Evolutionary conservation across 1,139 yeast species (phyloP), one percentile per base, ranked within the genome.

Genomic region (Sugiyamaella xylanicola): DNA sequence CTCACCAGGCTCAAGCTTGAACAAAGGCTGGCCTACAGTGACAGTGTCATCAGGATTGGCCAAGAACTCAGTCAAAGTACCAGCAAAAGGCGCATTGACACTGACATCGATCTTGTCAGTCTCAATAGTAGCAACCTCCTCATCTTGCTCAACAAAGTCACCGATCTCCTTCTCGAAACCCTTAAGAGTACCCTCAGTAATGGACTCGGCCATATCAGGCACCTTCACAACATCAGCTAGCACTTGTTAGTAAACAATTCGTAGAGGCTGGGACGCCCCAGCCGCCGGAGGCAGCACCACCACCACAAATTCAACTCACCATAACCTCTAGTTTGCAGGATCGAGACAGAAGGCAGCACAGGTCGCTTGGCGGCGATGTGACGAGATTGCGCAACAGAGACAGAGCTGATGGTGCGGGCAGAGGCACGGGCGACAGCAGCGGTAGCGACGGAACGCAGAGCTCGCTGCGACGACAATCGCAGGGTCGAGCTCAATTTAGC

Each of bases 151-250:
- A 56, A 95, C 95, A 68, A 76, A 91, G 63, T 93, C 98, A 63
- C 99, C 99, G 59, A 91, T 89, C 64, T 83, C 77, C 67, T 76
- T 76, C 65, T 83, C 80, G 74, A 83, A 91, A 55, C 90, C 86
- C 61, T 90, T 79, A 65, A 93, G 81, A 51, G 98, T 90, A 73
- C 99, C 99, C 75, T 93, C 99, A 51, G 97, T 90, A 70, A 93
- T 87, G 54, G 98, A 92, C 76, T 93, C 99, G 51, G 99, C 99
- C 97, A 93, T 91, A 64, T 90, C 96, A 53, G 99, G 99, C 39
- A 93, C 99, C 74, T 91, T 89, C 57, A 93, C 96, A 55, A 69
- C 64, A 58, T 67, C 70, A 54, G 70, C 69, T 48, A 17, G 21
- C 20, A 37, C 19, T 13, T 5, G n/a, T 9, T 4, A 11, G 51